Base-by-base conservation (phyloP, 2,329 filamentous ascomycete species). In the Hymenoscyphus fructigenus region DNA sequence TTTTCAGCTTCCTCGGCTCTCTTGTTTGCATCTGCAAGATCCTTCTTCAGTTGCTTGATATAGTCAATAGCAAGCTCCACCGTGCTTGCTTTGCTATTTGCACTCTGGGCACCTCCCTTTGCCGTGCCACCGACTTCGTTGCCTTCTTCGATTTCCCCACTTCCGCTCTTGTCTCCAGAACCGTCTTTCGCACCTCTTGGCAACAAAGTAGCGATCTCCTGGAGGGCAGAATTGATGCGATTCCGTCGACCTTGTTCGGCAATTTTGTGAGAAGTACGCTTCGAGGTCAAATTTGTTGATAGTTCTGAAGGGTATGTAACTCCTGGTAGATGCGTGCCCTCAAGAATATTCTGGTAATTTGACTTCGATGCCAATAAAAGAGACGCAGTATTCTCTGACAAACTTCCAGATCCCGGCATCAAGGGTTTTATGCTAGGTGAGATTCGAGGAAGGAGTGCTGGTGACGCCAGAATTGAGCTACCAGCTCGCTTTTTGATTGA, bases 61-160 rank as follows among this genome's bases (percentile, higher is more conserved):
- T 98, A 97, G 64, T 93, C 89, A 72, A 98, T 98, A 1, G 95
- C 95, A 79, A 91, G 89, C 78, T 99, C 95, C n/a, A 99, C 95
- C 0, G 96, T 97, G 71, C 91, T 96, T 1, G 95, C 95, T 77
- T 98, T 99, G 79, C 93, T 97, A 73, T 89, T 93, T 36, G 90
- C 87, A 61, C 87, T 84, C 65, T 79, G 81, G 6, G 76, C 77
- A 10, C 73, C 72, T 62, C 79, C 79, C 72, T 65, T 79, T 70
- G 59, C 73, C 65, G 78, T 79, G 57, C 77, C 72, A 66, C 79
- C 78, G 64, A 79, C 78, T 75, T 84, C 82, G 71, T 82, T 78
- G 1, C 82, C 81, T 29, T 81, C 82, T 20, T 78, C 79, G 36
- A 77, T 80, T 32, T 82, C 72, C 20, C 77, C 76, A 65, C 69